Evolutionary conservation across 1,284 basidiomycete species (phyloP), one percentile per base, ranked within the genome.

Genomic region (Ceratobasidium sp.): DNA sequence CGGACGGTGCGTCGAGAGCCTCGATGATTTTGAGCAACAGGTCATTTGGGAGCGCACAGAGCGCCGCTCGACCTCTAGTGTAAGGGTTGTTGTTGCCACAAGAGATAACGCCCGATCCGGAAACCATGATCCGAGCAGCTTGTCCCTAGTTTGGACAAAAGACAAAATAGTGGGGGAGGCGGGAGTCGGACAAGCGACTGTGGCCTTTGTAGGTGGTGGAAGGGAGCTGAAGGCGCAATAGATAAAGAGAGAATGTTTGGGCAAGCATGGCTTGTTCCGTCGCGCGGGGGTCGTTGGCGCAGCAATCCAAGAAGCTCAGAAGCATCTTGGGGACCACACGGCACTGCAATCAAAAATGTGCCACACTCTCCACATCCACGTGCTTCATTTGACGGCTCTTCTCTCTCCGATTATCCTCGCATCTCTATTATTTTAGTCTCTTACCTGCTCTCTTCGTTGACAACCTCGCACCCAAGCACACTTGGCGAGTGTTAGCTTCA

Each of bases 241-340:
- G 74, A 67, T 68, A 77, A 67, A 77, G 74, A 66, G 33, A 33
- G 17, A 26, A 52, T 65, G 28, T 65, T 65, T 65, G 62, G 40
- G 17, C 42, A n/a, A 26, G 26, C 74, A 77, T 77, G n/a, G 74
- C 74, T 77, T 67, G 74, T 77, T 77, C 74, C 64, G 64, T 77
- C 65, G 74, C 54, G n/a, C n/a, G n/a, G 40, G 56, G 64, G 62
- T 59, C 17, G 64, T 67, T 77, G 73, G 73, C 65, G 74, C 74
- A 67, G 26, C 46, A 56, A 46, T 68, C 54, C 44, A 74, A 74
- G 71, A 50, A 65, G 62, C 42, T 17, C 26, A 42, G 74, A 68
- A 77, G 74, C 74, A 65, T 28, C 50, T 33, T n/a, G n/a, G 54
- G 65, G 56, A 28, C 70, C 74, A 77, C 54, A 77, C 74, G 74